Conservation (phyloP, 2,329 filamentous ascomycete genomes). For the Emmonsia crescens region DNA sequence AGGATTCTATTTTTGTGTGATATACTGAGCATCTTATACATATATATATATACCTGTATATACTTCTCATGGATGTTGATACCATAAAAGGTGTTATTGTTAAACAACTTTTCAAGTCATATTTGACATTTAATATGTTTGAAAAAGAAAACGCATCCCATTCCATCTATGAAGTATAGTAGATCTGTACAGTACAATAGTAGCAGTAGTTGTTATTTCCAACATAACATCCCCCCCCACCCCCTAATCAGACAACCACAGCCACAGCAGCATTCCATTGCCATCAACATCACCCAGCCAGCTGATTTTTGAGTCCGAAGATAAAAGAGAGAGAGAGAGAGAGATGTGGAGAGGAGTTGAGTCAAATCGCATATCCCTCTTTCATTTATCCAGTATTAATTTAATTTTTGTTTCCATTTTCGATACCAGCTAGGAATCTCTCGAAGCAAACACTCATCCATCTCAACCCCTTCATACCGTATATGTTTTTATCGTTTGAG, state of each 20-base stretch:
- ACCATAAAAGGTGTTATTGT: not conserved
- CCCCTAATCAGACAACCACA: not conserved
- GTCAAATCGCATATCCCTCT: not conserved
- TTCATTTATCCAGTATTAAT: not conserved
- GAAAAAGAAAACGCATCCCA: conserved; percentile 14
- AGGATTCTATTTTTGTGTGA: not conserved
- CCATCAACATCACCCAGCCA: not conserved
- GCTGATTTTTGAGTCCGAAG: not conserved
- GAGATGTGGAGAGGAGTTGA: not conserved
- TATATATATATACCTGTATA: not conserved
- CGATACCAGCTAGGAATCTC: not conserved
- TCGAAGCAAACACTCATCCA: not conserved
- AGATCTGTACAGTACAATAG: conserved; percentile 3
- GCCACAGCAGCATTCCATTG: not conserved
- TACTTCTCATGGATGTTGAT: not conserved
- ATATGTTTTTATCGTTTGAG: conserved; percentile 30
- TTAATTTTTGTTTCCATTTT: not conserved
- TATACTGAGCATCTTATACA: not conserved
- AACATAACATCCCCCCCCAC: not conserved
- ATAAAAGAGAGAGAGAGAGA: not conserved
- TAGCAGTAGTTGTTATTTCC: not conserved
- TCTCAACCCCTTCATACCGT: not conserved
- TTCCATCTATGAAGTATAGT: conserved; percentile 7
- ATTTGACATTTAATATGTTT: not conserved
- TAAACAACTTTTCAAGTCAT: not conserved